phyloP scores from a whole-genome alignment of 2,329 filamentous ascomycete species.

The Hymenoscyphus fructigenus region DNA sequence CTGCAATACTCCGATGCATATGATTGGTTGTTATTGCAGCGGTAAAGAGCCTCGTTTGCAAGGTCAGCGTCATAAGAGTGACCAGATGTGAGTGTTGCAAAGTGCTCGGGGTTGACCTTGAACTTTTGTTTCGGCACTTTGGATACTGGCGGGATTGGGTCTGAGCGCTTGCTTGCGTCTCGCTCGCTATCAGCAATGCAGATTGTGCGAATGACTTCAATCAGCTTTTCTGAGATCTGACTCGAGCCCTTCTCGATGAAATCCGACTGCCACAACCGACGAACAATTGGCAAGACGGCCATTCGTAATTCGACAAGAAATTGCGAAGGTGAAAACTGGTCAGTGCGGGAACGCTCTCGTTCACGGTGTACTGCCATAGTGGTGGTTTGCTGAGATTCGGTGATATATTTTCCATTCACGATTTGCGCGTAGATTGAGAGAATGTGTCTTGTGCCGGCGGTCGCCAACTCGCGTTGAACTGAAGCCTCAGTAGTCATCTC shows the following conservation, averaged over 20 bases:
- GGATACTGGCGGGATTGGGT: slow-evolving; percentile 51
- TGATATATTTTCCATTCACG: slow-evolving; percentile 73
- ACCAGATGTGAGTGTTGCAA: slow-evolving; percentile 43
- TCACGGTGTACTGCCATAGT: slow-evolving; percentile 52
- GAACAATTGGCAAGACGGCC: slow-evolving; percentile 73
- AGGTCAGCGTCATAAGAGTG: slow-evolving; percentile 56
- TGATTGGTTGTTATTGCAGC: slow-evolving; percentile 66
- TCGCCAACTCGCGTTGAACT: slow-evolving; percentile 43
- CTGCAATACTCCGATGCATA: slow-evolving; percentile 73
- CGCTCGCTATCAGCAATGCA: slow-evolving; percentile 75
- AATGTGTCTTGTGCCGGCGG: slow-evolving; percentile 73
- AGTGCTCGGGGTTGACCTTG: slow-evolving; percentile 48
- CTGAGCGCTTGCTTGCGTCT: slow-evolving; percentile 59
- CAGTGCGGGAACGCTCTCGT: slow-evolving; percentile 53
- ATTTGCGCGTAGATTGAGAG: slow-evolving; percentile 78
- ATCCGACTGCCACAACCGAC: slow-evolving; percentile 79
- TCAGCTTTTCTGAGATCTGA: slow-evolving; percentile 72
- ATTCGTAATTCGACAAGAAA: slow-evolving; percentile 84
- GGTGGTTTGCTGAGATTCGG: slow-evolving; percentile 68
- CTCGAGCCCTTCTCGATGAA: slow-evolving; percentile 80
- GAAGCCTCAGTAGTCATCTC: slow-evolving; percentile 35
- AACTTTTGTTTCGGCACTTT: slow-evolving; percentile 46
- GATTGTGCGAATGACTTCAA: slow-evolving; percentile 80
- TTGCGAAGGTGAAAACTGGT: slow-evolving; percentile 68
- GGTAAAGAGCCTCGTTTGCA: slow-evolving; percentile 76